Evolutionary conservation across 2,329 filamentous ascomycete species (phyloP).

Genomic region (Fusarium sp.): DNA sequence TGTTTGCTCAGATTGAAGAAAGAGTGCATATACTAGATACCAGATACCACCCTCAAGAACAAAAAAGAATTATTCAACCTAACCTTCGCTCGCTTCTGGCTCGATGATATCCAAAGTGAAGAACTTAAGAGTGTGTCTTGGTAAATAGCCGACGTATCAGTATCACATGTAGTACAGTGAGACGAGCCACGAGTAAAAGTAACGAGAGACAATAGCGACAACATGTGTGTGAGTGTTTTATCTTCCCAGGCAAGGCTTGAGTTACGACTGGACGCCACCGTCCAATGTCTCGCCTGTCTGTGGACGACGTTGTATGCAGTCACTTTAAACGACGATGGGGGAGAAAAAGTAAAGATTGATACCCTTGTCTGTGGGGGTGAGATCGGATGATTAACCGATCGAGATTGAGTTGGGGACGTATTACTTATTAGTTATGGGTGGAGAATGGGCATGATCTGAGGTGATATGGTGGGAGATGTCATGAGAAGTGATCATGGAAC

Average conservation of each 20-base stretch:
- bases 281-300: conserved; percentile 30
- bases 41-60: conserved; percentile 1
- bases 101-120: neutral
- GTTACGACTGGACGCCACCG: conserved; percentile 34
- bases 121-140: neutral
- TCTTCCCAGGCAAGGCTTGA: conserved; percentile 8
- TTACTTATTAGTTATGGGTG: neutral
- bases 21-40: conserved; percentile 30
- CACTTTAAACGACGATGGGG: neutral
- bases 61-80: neutral
- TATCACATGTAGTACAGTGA: conserved; percentile 4
- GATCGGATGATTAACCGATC: neutral
- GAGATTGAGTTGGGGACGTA: neutral
- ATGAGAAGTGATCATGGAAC: neutral
- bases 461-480: neutral
- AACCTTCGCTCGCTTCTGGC: neutral
- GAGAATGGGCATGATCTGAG: neutral
- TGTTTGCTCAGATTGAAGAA: conserved; percentile 7
- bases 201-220: conserved; percentile 14
- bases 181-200: conserved; percentile 28
- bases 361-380: neutral
- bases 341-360: neutral
- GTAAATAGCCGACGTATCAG: conserved; percentile 10
- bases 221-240: neutral
- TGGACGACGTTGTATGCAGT: conserved; percentile 8